These are phyloP conservation scores for Magnusiomyces ingens DNA, from an alignment of 1,139 yeast genomes.

Conservation along the genomic window DNA sequence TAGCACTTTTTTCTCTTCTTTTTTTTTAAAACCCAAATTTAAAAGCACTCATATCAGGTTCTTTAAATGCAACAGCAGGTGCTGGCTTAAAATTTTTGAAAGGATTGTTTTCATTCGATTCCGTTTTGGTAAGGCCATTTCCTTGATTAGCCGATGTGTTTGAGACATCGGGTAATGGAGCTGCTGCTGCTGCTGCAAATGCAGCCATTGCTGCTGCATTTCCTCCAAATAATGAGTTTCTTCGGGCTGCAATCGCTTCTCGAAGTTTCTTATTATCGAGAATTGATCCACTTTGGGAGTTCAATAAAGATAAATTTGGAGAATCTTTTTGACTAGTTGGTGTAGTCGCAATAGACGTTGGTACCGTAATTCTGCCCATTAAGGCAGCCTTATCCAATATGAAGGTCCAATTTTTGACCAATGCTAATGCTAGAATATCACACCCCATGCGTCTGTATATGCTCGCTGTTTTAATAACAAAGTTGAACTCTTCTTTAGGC, in stretches of 20 bases:
- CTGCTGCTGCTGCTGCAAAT: neutral
- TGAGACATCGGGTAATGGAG: slow-evolving; percentile 1
- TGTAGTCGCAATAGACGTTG: neutral
- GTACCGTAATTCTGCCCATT: neutral
- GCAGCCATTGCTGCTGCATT: neutral
- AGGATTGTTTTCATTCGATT: slow-evolving; percentile 1
- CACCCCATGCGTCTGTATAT: slow-evolving; percentile 89
- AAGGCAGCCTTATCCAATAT: slow-evolving; percentile 19
- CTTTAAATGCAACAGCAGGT: slow-evolving; percentile 55
- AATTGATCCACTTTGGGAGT: neutral
- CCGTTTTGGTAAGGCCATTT: slow-evolving; percentile 5
- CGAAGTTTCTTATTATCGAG: slow-evolving; percentile 4
- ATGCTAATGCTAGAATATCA: slow-evolving; percentile 61
- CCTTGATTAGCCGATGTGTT: neutral
- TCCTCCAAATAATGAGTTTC: slow-evolving; percentile 5
- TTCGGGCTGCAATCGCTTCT: slow-evolving; percentile 7
- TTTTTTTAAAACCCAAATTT: slow-evolving; percentile 41
- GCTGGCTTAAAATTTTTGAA: slow-evolving; percentile 32
- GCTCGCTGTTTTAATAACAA: slow-evolving; percentile 54
- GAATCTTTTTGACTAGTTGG: neutral
- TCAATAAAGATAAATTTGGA: neutral
- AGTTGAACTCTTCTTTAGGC: slow-evolving; percentile 44
- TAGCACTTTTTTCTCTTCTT: neutral
- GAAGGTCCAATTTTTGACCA: slow-evolving; percentile 67
- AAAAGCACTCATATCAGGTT: slow-evolving; percentile 78